Evolutionary conservation across 495 filamentous ascomycete species (phyloP).

Genomic region (Darksidea phi): DNA sequence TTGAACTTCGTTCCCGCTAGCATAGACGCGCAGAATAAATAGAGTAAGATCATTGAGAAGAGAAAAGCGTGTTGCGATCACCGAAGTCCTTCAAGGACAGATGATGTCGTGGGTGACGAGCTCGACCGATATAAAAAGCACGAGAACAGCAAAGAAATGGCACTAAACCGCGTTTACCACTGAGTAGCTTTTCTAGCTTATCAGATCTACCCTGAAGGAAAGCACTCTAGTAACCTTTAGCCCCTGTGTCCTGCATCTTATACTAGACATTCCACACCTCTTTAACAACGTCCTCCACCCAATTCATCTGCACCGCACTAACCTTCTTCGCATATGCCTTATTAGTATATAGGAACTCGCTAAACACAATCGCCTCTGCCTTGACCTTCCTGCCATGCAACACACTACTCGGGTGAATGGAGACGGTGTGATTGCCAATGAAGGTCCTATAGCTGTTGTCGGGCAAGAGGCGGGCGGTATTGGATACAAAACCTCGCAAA

Average conservation of each 20-base stretch:
- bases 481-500: slow-evolving; percentile 73
- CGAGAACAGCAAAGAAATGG: neutral
- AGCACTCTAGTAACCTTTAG: no score
- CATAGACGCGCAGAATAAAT: no score
- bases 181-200: no score
- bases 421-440: slow-evolving; percentile 77
- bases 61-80: no score
- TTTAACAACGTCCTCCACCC: slow-evolving; percentile 70
- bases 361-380: slow-evolving; percentile 90
- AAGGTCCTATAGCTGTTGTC: slow-evolving; percentile 86
- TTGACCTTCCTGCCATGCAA: slow-evolving; percentile 85
- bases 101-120: no score
- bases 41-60: no score
- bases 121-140: no score
- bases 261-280: slow-evolving; percentile 1
- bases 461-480: slow-evolving; percentile 77
- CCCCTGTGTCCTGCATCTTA: no score
- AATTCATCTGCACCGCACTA: slow-evolving; percentile 80
- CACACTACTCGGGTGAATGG: slow-evolving; percentile 85
- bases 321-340: slow-evolving; percentile 89
- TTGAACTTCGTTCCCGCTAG: no score
- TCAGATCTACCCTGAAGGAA: no score
- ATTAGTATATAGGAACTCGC: slow-evolving; percentile 92
- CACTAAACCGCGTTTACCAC: no score
- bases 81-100: no score